Conservation (phyloP, 1,284 basidiomycete species). For the Ganoderma sinense region DNA sequence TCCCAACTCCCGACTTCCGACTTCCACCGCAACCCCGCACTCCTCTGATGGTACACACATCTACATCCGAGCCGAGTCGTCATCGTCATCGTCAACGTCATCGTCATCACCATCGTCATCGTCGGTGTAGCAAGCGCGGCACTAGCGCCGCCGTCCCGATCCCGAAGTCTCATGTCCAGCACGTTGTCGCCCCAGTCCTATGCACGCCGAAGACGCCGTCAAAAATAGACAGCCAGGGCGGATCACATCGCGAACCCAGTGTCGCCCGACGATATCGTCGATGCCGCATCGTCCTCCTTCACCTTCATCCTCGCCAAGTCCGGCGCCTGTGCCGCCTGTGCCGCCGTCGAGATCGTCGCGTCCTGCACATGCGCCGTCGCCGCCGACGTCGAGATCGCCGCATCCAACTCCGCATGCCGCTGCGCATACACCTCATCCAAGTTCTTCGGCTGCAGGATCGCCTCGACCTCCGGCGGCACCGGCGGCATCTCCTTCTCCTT, state of each 20-base stretch:
- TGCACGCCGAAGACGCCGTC: too few relatives aligned
- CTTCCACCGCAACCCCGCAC: background rate
- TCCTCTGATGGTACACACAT: background rate
- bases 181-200: background rate
- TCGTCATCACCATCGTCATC: background rate
- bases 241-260: constrained; percentile 26
- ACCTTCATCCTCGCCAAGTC: background rate
- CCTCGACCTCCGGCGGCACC: constrained; percentile 14
- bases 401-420: constrained; percentile 14
- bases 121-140: background rate
- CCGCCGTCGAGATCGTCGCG: too few relatives aligned
- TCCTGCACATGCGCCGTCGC: too few relatives aligned
- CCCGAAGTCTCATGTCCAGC: background rate
- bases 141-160: constrained; percentile 2
- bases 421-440: constrained; percentile 29
- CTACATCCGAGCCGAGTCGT: background rate
- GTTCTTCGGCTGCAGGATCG: constrained; percentile 20
- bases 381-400: background rate
- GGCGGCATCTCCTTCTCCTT: background rate
- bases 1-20: too few relatives aligned
- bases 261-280: constrained; percentile 29
- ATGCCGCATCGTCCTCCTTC: constrained; percentile 7
- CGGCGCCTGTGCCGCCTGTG: too few relatives aligned
- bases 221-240: constrained; percentile 11
- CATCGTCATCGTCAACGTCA: background rate